Base-by-base conservation (phyloP, 805 yeast genomes). In the Naumovozyma castellii region DNA sequence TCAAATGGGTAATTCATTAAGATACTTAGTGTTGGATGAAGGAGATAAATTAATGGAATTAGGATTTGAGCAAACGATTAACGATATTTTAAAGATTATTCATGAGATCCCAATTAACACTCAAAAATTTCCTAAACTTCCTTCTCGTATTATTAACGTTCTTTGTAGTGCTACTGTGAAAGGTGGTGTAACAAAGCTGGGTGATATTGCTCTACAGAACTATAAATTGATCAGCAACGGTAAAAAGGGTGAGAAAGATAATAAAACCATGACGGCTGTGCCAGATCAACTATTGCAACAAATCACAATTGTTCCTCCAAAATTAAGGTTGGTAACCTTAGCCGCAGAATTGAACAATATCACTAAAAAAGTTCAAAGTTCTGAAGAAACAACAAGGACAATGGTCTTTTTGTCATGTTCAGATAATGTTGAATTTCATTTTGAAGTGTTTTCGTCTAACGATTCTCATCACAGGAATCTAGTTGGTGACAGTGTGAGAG, bases 341-440 rank as follows among this genome's bases (percentile, higher is more conserved):
- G 76, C 83, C 6, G 87, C 84, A 1, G 57, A 71, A 4, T 66
- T 92, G 43, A 76, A 73, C 53, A 65, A 69, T 14, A 62, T 80
- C 4, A 63, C 73, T 1, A 47, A 46, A 22, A 36, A 39, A 13
- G 38, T 32, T 15, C 41, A 44, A 1, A 43, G 46, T 3, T 50
- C 46, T 4, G 49, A 49, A 6, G 49, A 42, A 17, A 61, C 68
- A 1, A 57, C 74, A 1, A 73, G 84, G 46, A 77, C 86, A 1
- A 80, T 92, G 57, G 86, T 92, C 0, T 92, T 92, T 59, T 73
- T 88, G 47, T 83, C 96, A 12, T 90, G 98, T 65, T 78, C 97
- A 0, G 97, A 90, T 57, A 83, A 95, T n/a, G 97, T 94, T 17
- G 88, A 92, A 50, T 92, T 84, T 66, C 96, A 92, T 62, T 86